These are phyloP conservation scores for Bipolaris victoriae DNA, from an alignment of 2,329 filamentous ascomycete genomes.

Conservation along the genomic window DNA sequence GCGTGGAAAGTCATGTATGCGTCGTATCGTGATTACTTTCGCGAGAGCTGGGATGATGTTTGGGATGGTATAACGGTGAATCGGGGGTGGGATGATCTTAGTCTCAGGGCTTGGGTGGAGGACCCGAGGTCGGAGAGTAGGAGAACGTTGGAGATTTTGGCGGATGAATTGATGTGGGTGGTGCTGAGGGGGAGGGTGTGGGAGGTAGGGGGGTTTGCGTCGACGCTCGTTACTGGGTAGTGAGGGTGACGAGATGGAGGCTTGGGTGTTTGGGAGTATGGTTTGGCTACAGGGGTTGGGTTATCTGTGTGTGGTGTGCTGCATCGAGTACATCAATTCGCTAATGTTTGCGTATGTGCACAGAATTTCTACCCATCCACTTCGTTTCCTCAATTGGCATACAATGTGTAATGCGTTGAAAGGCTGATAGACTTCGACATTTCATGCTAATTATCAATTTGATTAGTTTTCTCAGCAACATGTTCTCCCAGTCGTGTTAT, in stretches of 20 bases:
- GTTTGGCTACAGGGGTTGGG: neutral
- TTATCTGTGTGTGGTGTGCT: no score
- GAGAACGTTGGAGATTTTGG: neutral
- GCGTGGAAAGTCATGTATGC: slow-evolving; percentile 5
- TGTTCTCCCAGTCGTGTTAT: no score
- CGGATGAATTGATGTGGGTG: neutral
- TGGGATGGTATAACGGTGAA: neutral
- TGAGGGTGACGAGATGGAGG: no score
- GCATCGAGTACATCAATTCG: no score
- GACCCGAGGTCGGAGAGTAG: neutral
- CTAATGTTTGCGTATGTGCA: no score
- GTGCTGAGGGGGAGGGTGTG: neutral
- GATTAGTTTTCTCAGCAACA: no score
- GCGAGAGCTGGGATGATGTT: neutral
- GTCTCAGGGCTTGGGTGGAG: neutral
- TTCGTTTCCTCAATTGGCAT: no score
- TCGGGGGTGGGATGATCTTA: neutral
- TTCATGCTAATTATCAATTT: no score
- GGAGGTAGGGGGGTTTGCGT: neutral
- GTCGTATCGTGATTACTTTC: slow-evolving; percentile 5
- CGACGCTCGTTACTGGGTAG: neutral
- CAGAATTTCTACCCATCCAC: no score
- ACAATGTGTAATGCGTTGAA: no score
- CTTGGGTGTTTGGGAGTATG: neutral
- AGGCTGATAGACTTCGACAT: no score